Conservation (phyloP, 495 filamentous ascomycete genomes). For the Xylaria flabelliformis region DNA sequence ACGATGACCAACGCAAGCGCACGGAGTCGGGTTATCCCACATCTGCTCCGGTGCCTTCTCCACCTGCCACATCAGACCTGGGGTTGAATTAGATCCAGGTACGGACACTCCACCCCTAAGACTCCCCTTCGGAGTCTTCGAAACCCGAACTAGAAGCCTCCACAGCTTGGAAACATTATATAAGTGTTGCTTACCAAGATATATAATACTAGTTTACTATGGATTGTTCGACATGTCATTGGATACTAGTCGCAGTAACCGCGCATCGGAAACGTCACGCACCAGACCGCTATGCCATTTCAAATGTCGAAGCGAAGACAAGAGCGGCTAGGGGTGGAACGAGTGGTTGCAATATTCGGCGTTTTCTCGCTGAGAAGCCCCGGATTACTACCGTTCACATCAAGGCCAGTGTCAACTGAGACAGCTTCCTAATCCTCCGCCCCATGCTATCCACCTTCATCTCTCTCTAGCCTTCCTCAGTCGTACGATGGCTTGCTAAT, state of each 20-base stretch:
- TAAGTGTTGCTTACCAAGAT: not conserved
- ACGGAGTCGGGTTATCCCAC: not conserved
- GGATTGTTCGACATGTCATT: not conserved
- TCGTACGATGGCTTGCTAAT: too few species aligned
- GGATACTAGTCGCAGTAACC: constrained; percentile 14
- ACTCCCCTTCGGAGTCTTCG: not conserved
- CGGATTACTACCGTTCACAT: constrained; percentile 19
- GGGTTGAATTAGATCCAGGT: not conserved
- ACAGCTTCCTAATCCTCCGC: not conserved
- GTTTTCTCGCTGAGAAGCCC: constrained; percentile 17
- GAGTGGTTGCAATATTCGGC: constrained; percentile 20
- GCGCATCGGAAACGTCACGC: not conserved
- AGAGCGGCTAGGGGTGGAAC: constrained; percentile 6
- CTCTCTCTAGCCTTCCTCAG: not conserved
- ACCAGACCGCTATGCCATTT: not conserved
- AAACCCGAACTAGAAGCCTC: not conserved
- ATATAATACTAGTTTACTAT: constrained; percentile 10
- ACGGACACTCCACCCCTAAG: not conserved
- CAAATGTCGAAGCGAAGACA: constrained; percentile 4
- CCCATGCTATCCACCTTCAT: not conserved
- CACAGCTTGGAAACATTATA: not conserved
- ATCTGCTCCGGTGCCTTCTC: not conserved
- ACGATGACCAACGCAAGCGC: not conserved
- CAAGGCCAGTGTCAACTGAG: too few species aligned
- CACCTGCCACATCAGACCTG: constrained; percentile 11